phyloP scores from a whole-genome alignment of 2,329 filamentous ascomycete species.

The Lecanicillium sp. region DNA sequence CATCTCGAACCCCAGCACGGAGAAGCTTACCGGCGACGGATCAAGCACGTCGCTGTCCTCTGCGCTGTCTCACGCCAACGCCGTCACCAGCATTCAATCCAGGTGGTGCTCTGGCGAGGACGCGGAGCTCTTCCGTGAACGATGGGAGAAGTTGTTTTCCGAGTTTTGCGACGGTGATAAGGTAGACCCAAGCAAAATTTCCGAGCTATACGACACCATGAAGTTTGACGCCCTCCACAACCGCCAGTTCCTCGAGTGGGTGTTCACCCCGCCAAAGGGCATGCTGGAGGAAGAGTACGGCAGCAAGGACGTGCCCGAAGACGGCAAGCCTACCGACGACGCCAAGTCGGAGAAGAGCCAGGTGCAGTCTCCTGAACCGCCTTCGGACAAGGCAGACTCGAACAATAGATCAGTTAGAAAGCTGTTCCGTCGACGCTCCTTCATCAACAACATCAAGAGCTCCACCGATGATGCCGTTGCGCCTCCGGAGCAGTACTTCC shows the following conservation, averaged over 20 bases:
- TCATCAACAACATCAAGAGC: slow-evolving; percentile 46
- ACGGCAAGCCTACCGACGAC: slow-evolving; percentile 35
- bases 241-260: slow-evolving; percentile 91
- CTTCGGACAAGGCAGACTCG: slow-evolving; percentile 32
- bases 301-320: slow-evolving; percentile 31
- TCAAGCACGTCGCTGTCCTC: slow-evolving; percentile 36
- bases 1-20: slow-evolving; percentile 43
- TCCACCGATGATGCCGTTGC: slow-evolving; percentile 44
- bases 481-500: slow-evolving; percentile 69
- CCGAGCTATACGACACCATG: slow-evolving; percentile 98
- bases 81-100: slow-evolving; percentile 67
- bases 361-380: slow-evolving; percentile 20
- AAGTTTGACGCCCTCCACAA: slow-evolving; percentile 98
- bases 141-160: slow-evolving; percentile 96
- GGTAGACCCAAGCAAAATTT: slow-evolving; percentile 97
- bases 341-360: slow-evolving; percentile 22
- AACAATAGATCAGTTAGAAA: slow-evolving; percentile 25
- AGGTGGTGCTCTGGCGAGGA: slow-evolving; percentile 97
- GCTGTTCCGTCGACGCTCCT: slow-evolving; percentile 54
- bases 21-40: slow-evolving; percentile 34
- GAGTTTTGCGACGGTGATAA: slow-evolving; percentile 97
- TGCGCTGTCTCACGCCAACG: slow-evolving; percentile 52
- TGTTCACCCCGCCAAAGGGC: slow-evolving; percentile 78
- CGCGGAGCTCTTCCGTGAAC: slow-evolving; percentile 85
- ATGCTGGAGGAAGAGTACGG: slow-evolving; percentile 67